Conservation (phyloP, 495 filamentous ascomycete species). For the Penicillium lagena region DNA sequence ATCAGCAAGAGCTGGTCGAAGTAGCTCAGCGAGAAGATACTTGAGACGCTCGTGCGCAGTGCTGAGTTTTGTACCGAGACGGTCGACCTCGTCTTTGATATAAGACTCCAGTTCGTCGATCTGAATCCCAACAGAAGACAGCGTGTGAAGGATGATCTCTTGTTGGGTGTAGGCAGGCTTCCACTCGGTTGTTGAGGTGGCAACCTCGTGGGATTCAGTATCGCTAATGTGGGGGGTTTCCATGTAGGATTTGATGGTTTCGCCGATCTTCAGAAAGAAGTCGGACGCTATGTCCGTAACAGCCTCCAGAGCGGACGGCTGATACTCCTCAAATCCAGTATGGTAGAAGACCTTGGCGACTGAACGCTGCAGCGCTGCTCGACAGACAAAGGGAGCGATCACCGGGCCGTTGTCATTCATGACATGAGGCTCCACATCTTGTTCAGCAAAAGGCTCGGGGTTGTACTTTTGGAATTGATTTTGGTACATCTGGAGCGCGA, state of each 20-base stretch:
- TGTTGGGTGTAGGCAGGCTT: constrained; percentile 68
- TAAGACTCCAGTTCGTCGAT: constrained; percentile 79
- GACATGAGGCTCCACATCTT: constrained; percentile 77
- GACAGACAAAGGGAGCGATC: constrained; percentile 71
- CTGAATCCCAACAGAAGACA: constrained; percentile 75
- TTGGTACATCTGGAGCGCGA: constrained; percentile 69
- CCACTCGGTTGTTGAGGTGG: constrained; percentile 30
- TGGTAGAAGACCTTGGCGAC: constrained; percentile 94
- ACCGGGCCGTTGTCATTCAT: constrained; percentile 82
- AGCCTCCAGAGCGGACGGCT: constrained; percentile 86
- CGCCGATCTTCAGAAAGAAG: constrained; percentile 78
- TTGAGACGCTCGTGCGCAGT: constrained; percentile 91
- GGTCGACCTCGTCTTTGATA: constrained; percentile 88
- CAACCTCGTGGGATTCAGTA: constrained; percentile 28
- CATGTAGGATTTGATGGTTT: constrained; percentile 71
- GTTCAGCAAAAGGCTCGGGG: constrained; percentile 81
- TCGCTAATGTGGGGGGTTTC: constrained; percentile 69
- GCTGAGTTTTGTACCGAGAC: constrained; percentile 74
- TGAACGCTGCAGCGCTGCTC: constrained; percentile 79
- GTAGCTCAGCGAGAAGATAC: constrained; percentile 77
- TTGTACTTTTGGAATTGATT: constrained; percentile 99
- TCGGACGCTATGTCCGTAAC: constrained; percentile 86
- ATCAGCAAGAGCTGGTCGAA: constrained; percentile 81
- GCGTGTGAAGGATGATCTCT: constrained; percentile 79
- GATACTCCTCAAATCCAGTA: constrained; percentile 94